These are phyloP conservation scores for Ustulina deusta DNA, from an alignment of 2,329 filamentous ascomycete species.

Conservation along the genomic window DNA sequence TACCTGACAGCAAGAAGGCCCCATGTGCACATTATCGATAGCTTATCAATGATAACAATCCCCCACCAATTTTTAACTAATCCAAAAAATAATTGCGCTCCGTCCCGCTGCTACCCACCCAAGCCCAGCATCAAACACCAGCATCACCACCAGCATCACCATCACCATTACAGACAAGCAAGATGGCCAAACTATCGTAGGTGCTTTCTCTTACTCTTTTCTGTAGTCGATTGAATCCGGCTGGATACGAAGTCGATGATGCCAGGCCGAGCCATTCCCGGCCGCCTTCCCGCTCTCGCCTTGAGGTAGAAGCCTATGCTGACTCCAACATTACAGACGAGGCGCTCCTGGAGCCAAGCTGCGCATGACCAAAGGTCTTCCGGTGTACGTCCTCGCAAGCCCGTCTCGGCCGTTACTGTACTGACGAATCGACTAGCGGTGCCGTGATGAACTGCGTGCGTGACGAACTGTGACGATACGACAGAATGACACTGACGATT, in stretches of 20 bases:
- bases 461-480: constrained; percentile 6
- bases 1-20: no score
- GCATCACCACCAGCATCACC: background rate
- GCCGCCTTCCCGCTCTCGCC: background rate
- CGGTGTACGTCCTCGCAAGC: background rate
- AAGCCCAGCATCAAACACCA: background rate
- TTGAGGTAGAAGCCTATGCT: background rate
- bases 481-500: constrained; percentile 5
- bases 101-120: background rate
- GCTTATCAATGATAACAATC: background rate
- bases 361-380: constrained; percentile 11
- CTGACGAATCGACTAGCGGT: constrained; percentile 9
- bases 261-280: background rate
- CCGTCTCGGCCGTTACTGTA: background rate
- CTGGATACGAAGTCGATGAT: background rate
- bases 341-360: constrained; percentile 12
- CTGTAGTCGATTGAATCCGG: background rate
- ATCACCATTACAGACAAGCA: constrained; percentile 2
- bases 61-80: constrained; percentile 5
- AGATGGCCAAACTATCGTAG: constrained; percentile 12
- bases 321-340: background rate
- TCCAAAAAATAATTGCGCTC: background rate
- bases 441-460: constrained; percentile 11
- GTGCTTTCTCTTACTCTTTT: background rate
- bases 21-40: background rate